phyloP scores from a whole-genome alignment of 2,329 filamentous ascomycete genomes.

The Aspergillus arachidicola region DNA sequence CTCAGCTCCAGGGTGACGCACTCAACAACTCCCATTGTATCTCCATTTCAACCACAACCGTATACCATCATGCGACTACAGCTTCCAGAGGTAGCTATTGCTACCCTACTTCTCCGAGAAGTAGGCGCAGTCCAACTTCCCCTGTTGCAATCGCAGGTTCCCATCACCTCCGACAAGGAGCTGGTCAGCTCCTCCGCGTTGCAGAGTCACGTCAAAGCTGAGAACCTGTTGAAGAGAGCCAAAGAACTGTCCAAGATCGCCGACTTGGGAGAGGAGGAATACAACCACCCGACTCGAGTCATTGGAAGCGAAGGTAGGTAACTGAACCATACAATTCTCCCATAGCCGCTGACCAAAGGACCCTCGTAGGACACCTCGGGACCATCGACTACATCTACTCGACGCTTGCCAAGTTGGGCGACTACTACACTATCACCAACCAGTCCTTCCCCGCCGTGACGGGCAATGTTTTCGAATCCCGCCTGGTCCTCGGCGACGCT shows the following conservation, averaged over 20 bases:
- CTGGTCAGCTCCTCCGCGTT: conserved; percentile 52
- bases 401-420: conserved; percentile 47
- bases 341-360: not conserved
- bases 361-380: conserved; percentile 55
- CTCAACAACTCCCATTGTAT: not conserved
- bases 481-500: conserved; percentile 59
- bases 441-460: conserved; percentile 65
- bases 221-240: conserved; percentile 61
- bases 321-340: not conserved
- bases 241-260: conserved; percentile 65
- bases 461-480: conserved; percentile 62
- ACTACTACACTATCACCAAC: conserved; percentile 38
- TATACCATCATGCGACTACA: not conserved
- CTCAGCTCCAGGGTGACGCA: not conserved
- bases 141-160: conserved; percentile 20
- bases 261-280: conserved; percentile 60
- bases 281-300: conserved; percentile 69
- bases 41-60: not conserved
- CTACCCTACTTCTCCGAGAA: conserved; percentile 10
- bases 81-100: not conserved
- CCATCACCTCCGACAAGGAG: conserved; percentile 16
- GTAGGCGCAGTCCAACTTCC: conserved; percentile 24
- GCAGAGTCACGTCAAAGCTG: conserved; percentile 54
- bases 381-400: conserved; percentile 66
- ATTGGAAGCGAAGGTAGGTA: conserved; percentile 65